These are phyloP conservation scores for Platanus orientalis DNA, from an alignment of 164 flowering plant genomes.

Conservation along the genomic window DNA sequence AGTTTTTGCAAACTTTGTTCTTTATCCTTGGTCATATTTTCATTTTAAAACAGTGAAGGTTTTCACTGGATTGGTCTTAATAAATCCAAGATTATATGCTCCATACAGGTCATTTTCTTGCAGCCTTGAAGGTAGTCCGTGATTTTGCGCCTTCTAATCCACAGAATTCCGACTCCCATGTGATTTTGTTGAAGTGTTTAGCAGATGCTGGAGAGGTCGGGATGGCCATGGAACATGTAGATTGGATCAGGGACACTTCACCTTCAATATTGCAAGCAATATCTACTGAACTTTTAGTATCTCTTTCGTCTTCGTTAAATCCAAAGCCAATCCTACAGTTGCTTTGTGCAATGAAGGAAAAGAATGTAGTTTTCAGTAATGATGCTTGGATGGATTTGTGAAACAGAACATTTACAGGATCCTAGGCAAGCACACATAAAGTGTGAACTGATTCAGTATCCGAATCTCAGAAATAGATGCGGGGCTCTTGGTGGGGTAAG, in stretches of 20 bases:
- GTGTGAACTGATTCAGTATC: no score
- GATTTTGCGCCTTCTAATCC: conserved; percentile 20
- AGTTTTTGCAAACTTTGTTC: no score
- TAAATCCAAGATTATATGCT: neutral
- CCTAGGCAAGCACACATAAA: neutral
- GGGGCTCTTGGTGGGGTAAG: no score
- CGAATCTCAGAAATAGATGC: no score
- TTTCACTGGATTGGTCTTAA: neutral
- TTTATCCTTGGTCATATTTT: no score
- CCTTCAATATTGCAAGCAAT: conserved; percentile 37
- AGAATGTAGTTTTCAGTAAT: conserved; percentile 13
- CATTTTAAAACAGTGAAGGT: no score
- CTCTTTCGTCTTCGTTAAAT: conserved; percentile 47
- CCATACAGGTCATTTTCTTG: conserved; percentile 46
- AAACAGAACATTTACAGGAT: neutral
- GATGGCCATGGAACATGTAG: conserved; percentile 51
- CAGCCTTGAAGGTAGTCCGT: conserved; percentile 50
- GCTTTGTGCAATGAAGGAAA: conserved; percentile 33
- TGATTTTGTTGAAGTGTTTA: conserved; percentile 50
- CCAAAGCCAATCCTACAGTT: conserved; percentile 38
- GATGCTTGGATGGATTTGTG: conserved; percentile 20
- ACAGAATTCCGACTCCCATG: conserved; percentile 37
- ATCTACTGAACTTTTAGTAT: conserved; percentile 43
- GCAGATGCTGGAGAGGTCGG: conserved; percentile 51
- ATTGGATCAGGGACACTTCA: conserved; percentile 40